Base-by-base conservation (phyloP, 2,329 filamentous ascomycete species). In the Cytospora piceae region DNA sequence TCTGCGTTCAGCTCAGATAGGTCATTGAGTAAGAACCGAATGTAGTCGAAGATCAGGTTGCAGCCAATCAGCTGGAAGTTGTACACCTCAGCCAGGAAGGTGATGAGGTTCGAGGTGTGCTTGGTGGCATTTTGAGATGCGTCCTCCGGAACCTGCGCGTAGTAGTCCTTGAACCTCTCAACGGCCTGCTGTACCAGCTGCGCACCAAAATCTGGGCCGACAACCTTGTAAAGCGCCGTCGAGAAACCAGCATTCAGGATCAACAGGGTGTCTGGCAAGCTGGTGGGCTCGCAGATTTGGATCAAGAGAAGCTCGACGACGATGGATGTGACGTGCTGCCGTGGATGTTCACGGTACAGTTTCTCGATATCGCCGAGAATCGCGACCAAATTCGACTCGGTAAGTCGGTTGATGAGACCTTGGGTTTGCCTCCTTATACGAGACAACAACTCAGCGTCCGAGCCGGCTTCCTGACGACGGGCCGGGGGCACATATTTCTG, bases 241-340 rank as follows among this genome's bases (percentile, higher is more conserved):
- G 94, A 87, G 74, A 98, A 98, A 5, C 93, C 94, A 46, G 94
- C 93, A 64, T 93, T 90, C 14, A 98, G 85, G 60, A 97, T 93
- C 63, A 97, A 87, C 71, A 97, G 96, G 0, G 94, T 95, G 71
- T 97, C 94, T 6, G 91, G 88, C 2, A 97, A 81, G 53, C 83
- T 87, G 29, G 93, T 91, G 8, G 89, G 86, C 71, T 96, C 93
- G 72, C 88, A 90, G 34, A 97, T 85, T 66, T 95, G 86, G n/a
- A 87, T 86, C 67, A 97, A 82, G 0, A 98, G 80, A 1, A 94
- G 81, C 68, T 94, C 88, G 3, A 94, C 87, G 2, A 98, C 80
- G 0, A 88, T 90, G 0, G 91, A 89, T 0, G 93, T 97, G 55
- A 97, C 93, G 72, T 94, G 88, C 68, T 95, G 92, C n/a, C 95